Base-by-base conservation (phyloP, 1,284 basidiomycete genomes). In the Cryptococcus jaspeensis region DNA sequence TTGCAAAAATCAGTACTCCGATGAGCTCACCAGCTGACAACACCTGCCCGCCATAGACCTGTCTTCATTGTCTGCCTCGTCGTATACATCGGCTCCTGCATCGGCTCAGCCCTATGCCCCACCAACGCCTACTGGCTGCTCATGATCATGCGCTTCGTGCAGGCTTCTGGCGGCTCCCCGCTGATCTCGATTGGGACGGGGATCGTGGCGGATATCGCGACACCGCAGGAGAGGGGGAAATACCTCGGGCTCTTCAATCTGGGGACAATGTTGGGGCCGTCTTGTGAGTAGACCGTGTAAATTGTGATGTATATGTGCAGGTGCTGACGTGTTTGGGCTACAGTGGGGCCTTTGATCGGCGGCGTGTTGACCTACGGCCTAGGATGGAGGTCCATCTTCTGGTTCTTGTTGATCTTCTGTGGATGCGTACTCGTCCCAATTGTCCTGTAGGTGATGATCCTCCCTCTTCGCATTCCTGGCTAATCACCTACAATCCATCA, bases 331-430 rank as follows among this genome's bases (percentile, higher is more conserved):
- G 11, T 20, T 39, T 16, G 23, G 22, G 15, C 28, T 18, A 18
- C 46, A 58, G 54, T 69, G n/a, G 73, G 72, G 11, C 72, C 74
- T 0, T 52, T 73, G 0, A 50, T 76, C 15, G 74, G 74, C 18
- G 59, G 62, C 9, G 41, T 61, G 36, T 63, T 74, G 37, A 59
- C 66, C 1, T 56, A 63, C 18, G 65, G 66, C 3, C 59, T 74
- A 6, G 69, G 70, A 13, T 74, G 72, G 73, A 59, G 69, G 40
- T 57, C 58, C 15, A 72, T 73, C 55, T 74, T 74, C 46, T 75
- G 70, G 71, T 70, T 73, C 56, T 55, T 73, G 18, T 63, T 63
- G 28, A 76, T 76, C 22, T 57, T 63, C n/a, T 63, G 61, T 39
- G 66, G 57, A 11, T 53, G 63, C 3, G 69, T 66, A 18, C 44